Evolutionary conservation across 768 basidiomycete species (phyloP), one percentile per base, ranked within the genome.

Genomic region (Lactifluus pinguis): DNA sequence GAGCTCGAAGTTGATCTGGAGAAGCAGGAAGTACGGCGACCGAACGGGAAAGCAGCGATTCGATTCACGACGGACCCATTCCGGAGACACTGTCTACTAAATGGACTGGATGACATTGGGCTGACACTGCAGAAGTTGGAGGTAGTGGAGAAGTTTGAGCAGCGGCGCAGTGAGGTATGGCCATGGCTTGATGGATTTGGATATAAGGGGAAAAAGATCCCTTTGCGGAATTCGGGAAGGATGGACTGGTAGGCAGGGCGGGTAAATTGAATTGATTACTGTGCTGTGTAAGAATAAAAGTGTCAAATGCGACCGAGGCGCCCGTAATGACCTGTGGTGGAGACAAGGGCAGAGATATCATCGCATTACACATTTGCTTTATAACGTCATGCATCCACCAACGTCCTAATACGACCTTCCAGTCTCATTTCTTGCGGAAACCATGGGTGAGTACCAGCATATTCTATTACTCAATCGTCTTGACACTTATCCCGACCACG

Each of bases 171-270:
- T 30, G 76, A 83, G 68, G 71, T 76, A 60, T 98, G 94, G 93
- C 90, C 97, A 6, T 99, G 97, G 97, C 75, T 98, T 71, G 92
- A 99, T 69, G 97, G 95, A 39, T 89, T 95, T 63, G 93, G 93
- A 30, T 97, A 93, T 75, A 79, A 85, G 69, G 87, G 85, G 49
- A 82, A 79, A 47, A 87, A 86, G 71, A 90, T 92, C 56, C 84
- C 86, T 2, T 84, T 21, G 67, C 71, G 8, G 67, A 75, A 7
- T 68, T 62, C 19, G 78, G 76, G 69, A 69, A 83, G 82, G 73
- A 87, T 82, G 71, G 90, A 92, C 47, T 92, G 90, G 90, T 92
- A 52, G 61, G n/a, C 14, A 15, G 25, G 34, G n/a, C 9, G 19
- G 25, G 34, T n/a, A 30, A 11, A 32, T 32, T 17, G 21, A 25